Evolutionary conservation across 768 basidiomycete genomes (phyloP), one percentile per base, ranked within the genome.

Genomic region (Trametes meyenii): DNA sequence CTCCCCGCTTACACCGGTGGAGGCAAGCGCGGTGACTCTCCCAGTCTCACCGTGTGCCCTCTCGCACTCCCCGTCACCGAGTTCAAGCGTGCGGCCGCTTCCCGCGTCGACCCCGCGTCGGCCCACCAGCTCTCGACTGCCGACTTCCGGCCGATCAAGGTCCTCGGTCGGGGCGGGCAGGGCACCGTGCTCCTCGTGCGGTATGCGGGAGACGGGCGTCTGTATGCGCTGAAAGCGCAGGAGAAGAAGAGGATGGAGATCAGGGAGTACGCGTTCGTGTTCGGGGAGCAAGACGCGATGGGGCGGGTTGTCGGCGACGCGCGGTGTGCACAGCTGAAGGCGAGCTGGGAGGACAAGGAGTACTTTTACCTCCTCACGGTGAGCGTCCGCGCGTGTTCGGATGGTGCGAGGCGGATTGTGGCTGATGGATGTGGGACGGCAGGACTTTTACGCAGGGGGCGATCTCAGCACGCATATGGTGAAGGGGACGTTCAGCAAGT

Each of bases 211-310:
- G 62, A 60, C 6, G 52, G 57, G 8, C 33, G 26, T 14, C 33
- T 52, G 7, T 58, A 64, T 10, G 68, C 68, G 10, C 50, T 69
- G 38, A 69, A 69, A 62, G 51, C 46, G 36, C 43, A 66, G 19
- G 43, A 60, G 46, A 69, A 69, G 62, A 42, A 54, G 11, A 10
- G 23, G 26, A 14, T 21, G 39, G 10, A 33, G 35, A 33, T 26
- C 35, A 48, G 26, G 48, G 46, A 33, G 2, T 50, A 50, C 26
- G 14, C 23, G 17, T 19, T 8, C 43, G 36, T 36, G 38, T 57
- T 62, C 46, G n/a, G 17, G 23, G 62, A 59, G 53, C 58, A 54
- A 21, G 36, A 50, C 29, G 36, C 45, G 17, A 29, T 55, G 39
- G 54, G 36, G 53, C 24, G 26, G 36, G 48, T 57, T 23, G 62